Base-by-base conservation (phyloP, 2,329 filamentous ascomycete species). In the Kalaharituber pfeilii region DNA sequence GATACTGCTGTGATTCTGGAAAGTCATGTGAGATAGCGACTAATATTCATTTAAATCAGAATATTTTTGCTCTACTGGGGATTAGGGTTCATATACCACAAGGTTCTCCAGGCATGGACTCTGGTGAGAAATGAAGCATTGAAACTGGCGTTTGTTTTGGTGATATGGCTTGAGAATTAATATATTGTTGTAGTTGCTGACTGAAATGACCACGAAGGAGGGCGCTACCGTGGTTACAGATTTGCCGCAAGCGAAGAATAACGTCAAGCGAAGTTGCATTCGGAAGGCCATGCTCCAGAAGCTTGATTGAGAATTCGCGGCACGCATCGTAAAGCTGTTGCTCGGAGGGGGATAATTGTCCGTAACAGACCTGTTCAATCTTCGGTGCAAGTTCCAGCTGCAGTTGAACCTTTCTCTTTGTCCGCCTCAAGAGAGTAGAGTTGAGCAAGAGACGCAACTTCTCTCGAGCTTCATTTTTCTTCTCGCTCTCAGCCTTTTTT, bases 191-290 rank as follows among this genome's bases (percentile, higher is more conserved):
- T n/a, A n/a, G n/a, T n/a, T n/a, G n/a, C n/a, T n/a, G n/a, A n/a
- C n/a, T n/a, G n/a, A n/a, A n/a, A n/a, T n/a, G n/a, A n/a, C n/a
- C n/a, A n/a, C n/a, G 60, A 2, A 67, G 57, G 8, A 67, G 58
- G 3, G 58, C 51, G 51, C 63, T 54, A 3, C 66, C 65, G 44
- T 67, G 64, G 49, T 67, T 55, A 59, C 66, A 67, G 49, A 68
- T 66, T 9, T 60, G 57, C 13, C 56, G 27, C 18, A 57, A 51
- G 36, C 18, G 28, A 13, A 57, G 50, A 20, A 53, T n/a, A 15
- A 56, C 18, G 24, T 53, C 42, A 20, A 55, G 44, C 25, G 55
- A 44, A 11, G 42, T 57, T 36, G 11, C 6, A 4, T 2, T 42
- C 26, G 25, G 42, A 47, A 33, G n/a, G n/a, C n/a, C n/a, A 33